Evolutionary conservation across 345 rosid genomes (phyloP).

Genomic region (Eucalyptus regnans): DNA sequence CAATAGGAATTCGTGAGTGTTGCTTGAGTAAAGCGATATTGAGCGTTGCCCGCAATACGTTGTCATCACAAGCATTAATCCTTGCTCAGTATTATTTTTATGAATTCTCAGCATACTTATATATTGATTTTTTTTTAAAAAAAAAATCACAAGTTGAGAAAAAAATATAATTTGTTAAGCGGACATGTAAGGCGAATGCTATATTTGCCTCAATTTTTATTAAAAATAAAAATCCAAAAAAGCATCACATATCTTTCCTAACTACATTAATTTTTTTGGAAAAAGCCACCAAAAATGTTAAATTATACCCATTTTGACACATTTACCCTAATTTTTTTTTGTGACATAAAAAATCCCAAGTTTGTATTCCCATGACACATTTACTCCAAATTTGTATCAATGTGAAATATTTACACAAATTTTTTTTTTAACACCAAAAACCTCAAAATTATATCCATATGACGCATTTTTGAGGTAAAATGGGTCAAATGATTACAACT

Average conservation of each 20-base stretch:
- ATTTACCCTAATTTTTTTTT: neutral
- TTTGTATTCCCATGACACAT: neutral
- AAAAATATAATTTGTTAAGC: neutral
- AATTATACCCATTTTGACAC: neutral
- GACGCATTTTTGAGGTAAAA: neutral
- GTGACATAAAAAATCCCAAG: neutral
- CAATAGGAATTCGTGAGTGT: neutral
- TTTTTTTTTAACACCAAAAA: no score
- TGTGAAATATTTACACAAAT: neutral
- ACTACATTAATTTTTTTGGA: neutral
- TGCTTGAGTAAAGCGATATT: neutral
- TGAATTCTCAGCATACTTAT: neutral
- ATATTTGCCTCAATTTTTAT: neutral
- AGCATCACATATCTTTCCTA: neutral
- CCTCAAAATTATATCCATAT: neutral
- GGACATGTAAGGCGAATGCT: neutral
- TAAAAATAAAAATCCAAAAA: neutral
- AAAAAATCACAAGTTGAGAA: neutral
- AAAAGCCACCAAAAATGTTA: neutral
- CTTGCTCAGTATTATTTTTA: neutral
- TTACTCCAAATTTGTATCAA: neutral
- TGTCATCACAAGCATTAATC: no score
- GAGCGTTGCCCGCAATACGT: neutral
- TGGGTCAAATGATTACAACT: neutral
- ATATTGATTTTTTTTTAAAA: neutral